Evolutionary conservation across 2,329 filamentous ascomycete species (phyloP).

Genomic region (Venturia effusa): DNA sequence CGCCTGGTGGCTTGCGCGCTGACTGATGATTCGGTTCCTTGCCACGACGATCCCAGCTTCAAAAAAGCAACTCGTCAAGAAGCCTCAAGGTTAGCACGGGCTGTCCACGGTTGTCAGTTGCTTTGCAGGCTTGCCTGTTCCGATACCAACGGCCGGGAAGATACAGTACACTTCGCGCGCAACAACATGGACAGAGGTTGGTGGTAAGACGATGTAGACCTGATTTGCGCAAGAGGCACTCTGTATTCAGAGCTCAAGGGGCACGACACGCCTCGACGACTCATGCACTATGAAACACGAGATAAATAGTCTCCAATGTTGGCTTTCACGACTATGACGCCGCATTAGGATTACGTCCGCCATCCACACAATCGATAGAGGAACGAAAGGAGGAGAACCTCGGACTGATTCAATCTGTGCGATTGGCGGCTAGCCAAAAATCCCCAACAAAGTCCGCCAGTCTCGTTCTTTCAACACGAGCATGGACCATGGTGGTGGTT

Average conservation of each 20-base stretch:
- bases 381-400: not conserved
- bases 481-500: not conserved
- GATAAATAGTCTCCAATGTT: constrained; percentile 1
- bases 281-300: constrained; percentile 2
- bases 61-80: not conserved
- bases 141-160: constrained; percentile 9
- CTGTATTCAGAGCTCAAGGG: not conserved
- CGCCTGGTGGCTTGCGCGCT: constrained; percentile 5
- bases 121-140: not conserved
- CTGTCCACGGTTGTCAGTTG: not conserved
- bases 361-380: not conserved
- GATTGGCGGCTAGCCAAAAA: not conserved
- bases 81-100: not conserved
- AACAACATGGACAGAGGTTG: not conserved
- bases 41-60: constrained; percentile 5
- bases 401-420: not conserved
- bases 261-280: not conserved
- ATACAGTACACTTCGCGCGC: constrained; percentile 3
- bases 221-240: constrained; percentile 3
- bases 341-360: not conserved
- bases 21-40: constrained; percentile 4
- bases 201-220: not conserved
- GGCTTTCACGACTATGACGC: not conserved
- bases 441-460: not conserved
- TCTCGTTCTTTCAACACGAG: not conserved